A percentile compares a stretch with the other conserved stretches of the same genome.
Conservation (phyloP, 805 yeast genomes). For the Wickerhamomyces bovis region DNA sequence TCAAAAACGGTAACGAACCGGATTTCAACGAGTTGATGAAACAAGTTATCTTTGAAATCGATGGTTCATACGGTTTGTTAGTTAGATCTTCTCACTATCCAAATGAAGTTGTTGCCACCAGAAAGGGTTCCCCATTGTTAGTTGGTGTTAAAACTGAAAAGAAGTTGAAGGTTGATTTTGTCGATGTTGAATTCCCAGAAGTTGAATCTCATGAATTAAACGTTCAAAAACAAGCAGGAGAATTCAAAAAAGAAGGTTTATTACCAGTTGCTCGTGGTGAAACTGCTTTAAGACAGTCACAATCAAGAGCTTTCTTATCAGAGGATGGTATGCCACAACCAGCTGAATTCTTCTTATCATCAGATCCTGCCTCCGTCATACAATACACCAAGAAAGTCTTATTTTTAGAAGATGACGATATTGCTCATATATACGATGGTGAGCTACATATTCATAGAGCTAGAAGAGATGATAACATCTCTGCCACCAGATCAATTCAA, state of each 20-base stretch:
- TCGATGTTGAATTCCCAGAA: slow-evolving; percentile 91
- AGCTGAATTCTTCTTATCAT: slow-evolving; percentile 90
- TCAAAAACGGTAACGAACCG: slow-evolving; percentile 64
- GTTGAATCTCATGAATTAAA: slow-evolving; percentile 26
- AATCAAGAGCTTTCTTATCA: slow-evolving; percentile 92
- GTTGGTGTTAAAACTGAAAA: slow-evolving; percentile 96
- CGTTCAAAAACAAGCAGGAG: slow-evolving; percentile 20
- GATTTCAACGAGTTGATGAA: slow-evolving; percentile 92
- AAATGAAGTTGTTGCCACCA: slow-evolving; percentile 91
- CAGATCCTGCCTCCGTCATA: slow-evolving; percentile 95
- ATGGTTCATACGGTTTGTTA: slow-evolving; percentile 95
- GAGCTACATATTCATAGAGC: slow-evolving; percentile 98
- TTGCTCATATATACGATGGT: slow-evolving; percentile 97
- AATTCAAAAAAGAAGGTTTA: slow-evolving; percentile 26
- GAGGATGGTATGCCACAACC: slow-evolving; percentile 93
- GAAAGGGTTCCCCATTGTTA: slow-evolving; percentile 96
- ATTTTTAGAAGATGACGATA: slow-evolving; percentile 95
- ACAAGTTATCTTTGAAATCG: slow-evolving; percentile 85
- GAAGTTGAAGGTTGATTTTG: slow-evolving; percentile 94
- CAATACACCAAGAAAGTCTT: slow-evolving; percentile 96
- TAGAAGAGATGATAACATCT: slow-evolving; percentile 75
- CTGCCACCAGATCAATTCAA: slow-evolving; percentile 94
- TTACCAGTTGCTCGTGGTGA: slow-evolving; percentile 54
- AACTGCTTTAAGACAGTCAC: slow-evolving; percentile 68
- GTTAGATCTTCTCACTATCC: slow-evolving; percentile 92